A percentile compares a stretch with the other conserved stretches of the same genome.
phyloP scores from a whole-genome alignment of 345 rosid species.

The Combretum micranthum region DNA sequence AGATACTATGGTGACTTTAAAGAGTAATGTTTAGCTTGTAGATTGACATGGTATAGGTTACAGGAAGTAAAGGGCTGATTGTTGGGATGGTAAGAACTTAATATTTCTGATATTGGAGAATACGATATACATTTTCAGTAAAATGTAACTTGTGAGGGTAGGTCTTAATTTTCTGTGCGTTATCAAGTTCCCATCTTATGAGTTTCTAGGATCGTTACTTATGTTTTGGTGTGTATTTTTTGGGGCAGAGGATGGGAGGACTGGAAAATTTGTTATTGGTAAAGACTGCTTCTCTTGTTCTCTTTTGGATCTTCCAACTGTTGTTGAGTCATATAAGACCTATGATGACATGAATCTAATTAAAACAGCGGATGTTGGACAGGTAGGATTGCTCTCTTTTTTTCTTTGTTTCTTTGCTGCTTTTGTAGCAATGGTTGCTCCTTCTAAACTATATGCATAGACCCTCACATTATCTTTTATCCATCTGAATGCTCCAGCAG shows the following conservation, averaged over 20 bases:
- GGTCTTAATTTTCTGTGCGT: background rate
- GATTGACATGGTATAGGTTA: too few relatives aligned
- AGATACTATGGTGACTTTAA: too few relatives aligned
- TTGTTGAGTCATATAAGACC: slow-evolving; percentile 88
- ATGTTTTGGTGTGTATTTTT: background rate
- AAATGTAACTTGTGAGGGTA: too few relatives aligned
- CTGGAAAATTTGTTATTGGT: slow-evolving; percentile 72
- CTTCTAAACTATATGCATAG: too few relatives aligned
- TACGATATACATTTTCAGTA: too few relatives aligned
- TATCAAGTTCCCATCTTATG: background rate
- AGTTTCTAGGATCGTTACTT: background rate
- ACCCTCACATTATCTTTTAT: too few relatives aligned
- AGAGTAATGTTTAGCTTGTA: too few relatives aligned
- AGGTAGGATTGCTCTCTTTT: slow-evolving; percentile 32
- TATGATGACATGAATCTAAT: slow-evolving; percentile 83
- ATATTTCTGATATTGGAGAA: too few relatives aligned
- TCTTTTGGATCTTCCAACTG: slow-evolving; percentile 83
- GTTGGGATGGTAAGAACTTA: too few relatives aligned
- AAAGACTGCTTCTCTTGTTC: slow-evolving; percentile 68
- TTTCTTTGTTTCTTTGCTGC: background rate
- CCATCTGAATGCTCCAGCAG: slow-evolving; percentile 21
- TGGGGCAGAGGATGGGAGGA: slow-evolving; percentile 87
- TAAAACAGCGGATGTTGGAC: slow-evolving; percentile 91
- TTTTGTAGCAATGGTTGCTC: too few relatives aligned
- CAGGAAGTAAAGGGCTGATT: too few relatives aligned